A percentile compares a stretch with the other conserved stretches of the same genome.
phyloP scores from a whole-genome alignment of 768 basidiomycete genomes.

The Russula sp. region DNA sequence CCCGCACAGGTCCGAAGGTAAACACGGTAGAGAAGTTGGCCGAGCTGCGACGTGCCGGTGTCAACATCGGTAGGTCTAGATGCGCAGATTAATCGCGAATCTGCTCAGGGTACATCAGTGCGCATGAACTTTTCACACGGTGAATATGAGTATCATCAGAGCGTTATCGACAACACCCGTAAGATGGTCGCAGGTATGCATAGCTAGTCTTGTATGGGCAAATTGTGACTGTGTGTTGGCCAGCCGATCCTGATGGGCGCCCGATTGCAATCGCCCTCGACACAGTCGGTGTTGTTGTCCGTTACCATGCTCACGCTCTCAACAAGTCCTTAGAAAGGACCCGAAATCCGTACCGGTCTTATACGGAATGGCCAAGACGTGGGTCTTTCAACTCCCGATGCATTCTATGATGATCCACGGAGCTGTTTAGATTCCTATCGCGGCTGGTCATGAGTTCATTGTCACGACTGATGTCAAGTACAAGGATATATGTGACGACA shows the following conservation, averaged over 20 bases:
- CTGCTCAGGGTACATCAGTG: slow-evolving; percentile 42
- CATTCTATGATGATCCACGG: slow-evolving; percentile 7
- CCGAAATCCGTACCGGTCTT: slow-evolving; percentile 95
- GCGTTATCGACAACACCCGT: slow-evolving; percentile 96
- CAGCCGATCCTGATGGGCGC: slow-evolving; percentile 68
- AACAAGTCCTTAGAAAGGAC: slow-evolving; percentile 71
- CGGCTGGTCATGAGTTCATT: slow-evolving; percentile 90
- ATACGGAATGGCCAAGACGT: slow-evolving; percentile 86
- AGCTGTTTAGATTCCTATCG: slow-evolving; percentile 59
- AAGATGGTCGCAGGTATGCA: slow-evolving; percentile 69
- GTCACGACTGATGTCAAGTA: slow-evolving; percentile 81
- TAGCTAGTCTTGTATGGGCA: neutral
- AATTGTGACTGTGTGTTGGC: slow-evolving; percentile 7
- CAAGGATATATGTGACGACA: slow-evolving; percentile 70
- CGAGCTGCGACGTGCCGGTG: slow-evolving; percentile 82
- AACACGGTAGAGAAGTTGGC: slow-evolving; percentile 85
- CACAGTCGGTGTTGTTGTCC: slow-evolving; percentile 52
- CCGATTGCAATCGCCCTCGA: slow-evolving; percentile 97
- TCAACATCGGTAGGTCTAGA: slow-evolving; percentile 85
- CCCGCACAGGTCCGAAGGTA: slow-evolving; percentile 74
- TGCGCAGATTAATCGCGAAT: neutral
- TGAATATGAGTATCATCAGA: slow-evolving; percentile 96
- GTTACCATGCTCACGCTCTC: neutral
- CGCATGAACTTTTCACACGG: slow-evolving; percentile 99
- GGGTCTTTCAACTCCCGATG: slow-evolving; percentile 11